Evolutionary conservation across 2,329 filamentous ascomycete genomes (phyloP), one percentile per base, ranked within the genome.

Genomic region (Fusarium decemcellulare): DNA sequence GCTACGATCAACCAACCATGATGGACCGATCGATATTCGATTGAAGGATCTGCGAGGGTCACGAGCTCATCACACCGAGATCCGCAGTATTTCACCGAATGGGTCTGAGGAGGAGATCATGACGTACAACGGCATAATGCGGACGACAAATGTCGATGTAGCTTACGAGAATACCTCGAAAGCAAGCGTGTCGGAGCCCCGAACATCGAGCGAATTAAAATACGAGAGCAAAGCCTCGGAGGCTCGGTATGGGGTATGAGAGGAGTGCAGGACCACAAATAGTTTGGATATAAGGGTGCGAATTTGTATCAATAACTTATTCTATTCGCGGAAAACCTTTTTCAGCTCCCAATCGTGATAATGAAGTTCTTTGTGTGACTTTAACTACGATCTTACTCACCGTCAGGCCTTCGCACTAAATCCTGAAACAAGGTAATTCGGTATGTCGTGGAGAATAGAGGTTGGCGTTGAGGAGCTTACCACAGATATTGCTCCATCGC

Each of bases 91-190:
- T 6, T 77, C 78, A 9, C 78, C 79, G 1, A 77, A 67, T 8
- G 76, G 75, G 6, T 79, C 75, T 6, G 79, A 82, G 51, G 80
- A 82, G 54, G 80, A 81, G 59, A 81, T 82, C 11, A 80, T 82
- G 77, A 79, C 78, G 3, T 78, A 79, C 37, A 80, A 81, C 47
- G 80, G 80, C 11, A 82, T 82, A 30, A 71, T 82, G 59, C 73
- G 78, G 12, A 80, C 78, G 11, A 81, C 76, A 3, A 75, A 80
- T 15, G 65, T 77, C 16, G 62, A 76, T 44, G 52, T 76, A 10
- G 43, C 63, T 2, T 76, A 73, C 16, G 70, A 75, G 42, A 68
- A 70, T 42, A 32, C 40, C 3, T 69, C 65, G 1, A 71, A 67
- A n/a, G 39, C 34, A 2, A 63, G 43, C 14, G 51, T 63, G 0